Evolutionary conservation across 441 rosid species (phyloP).

Genomic region (Pelargonium fulgidum): DNA sequence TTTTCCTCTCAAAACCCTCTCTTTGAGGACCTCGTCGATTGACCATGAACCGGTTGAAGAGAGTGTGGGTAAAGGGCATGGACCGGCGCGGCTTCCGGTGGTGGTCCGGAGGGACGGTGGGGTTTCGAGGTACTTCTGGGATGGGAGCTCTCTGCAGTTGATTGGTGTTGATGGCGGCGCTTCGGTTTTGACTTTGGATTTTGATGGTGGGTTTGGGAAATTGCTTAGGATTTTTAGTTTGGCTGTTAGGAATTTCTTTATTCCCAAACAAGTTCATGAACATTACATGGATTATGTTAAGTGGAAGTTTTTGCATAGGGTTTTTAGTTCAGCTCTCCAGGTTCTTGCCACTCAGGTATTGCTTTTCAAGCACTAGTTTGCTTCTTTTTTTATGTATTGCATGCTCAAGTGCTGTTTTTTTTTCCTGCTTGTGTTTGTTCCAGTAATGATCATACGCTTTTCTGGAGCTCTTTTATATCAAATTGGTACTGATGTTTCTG

Average conservation of each 20-base stretch:
- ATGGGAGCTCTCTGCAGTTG: slow-evolving; percentile 39
- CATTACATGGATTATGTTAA: slow-evolving; percentile 66
- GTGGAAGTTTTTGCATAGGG: slow-evolving; percentile 90
- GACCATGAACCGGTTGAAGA: not conserved
- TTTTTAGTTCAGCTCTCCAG: slow-evolving; percentile 85
- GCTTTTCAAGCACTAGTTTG: not conserved
- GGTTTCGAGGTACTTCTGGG: slow-evolving; percentile 62
- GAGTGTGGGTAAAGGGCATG: not conserved
- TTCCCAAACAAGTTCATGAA: slow-evolving; percentile 66
- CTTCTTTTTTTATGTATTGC: not conserved
- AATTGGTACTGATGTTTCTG: not conserved
- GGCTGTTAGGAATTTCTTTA: slow-evolving; percentile 53
- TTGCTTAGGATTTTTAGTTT: slow-evolving; percentile 33
- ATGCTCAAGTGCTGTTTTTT: not conserved
- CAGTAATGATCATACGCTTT: not conserved
- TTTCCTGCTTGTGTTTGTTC: not conserved
- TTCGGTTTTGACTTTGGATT: slow-evolving; percentile 29
- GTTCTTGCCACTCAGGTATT: slow-evolving; percentile 95
- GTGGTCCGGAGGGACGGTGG: slow-evolving; percentile 42
- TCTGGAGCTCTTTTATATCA: not conserved
- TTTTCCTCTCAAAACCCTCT: slow-evolving; percentile 1
- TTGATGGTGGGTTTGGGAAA: slow-evolving; percentile 34
- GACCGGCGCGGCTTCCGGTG: slow-evolving; percentile 41
- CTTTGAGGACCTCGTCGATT: not conserved
- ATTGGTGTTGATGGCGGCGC: slow-evolving; percentile 41